A percentile compares a stretch with the other conserved stretches of the same genome.
Evolutionary conservation across 495 filamentous ascomycete genomes (phyloP).

Genomic region (Pyrenopolyporus hunteri): DNA sequence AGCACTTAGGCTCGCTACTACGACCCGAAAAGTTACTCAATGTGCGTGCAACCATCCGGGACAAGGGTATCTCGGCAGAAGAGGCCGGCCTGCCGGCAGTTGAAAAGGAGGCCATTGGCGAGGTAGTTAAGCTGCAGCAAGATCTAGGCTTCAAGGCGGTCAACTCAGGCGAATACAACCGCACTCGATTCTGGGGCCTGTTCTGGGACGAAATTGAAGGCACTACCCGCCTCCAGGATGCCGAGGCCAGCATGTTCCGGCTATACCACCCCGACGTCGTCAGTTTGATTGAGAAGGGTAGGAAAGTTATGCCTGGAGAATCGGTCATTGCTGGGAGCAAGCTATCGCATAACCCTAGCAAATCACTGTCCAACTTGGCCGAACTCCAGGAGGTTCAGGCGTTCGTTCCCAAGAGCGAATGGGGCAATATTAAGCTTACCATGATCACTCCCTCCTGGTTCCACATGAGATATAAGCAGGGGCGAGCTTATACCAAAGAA

Average conservation of each 20-base stretch:
- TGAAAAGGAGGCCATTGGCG: conserved; percentile 70
- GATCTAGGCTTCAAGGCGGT: conserved; percentile 71
- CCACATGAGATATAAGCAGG: conserved; percentile 74
- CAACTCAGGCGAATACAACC: conserved; percentile 74
- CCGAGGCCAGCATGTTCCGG: conserved; percentile 71
- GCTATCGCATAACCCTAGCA: conserved; percentile 69
- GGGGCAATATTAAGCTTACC: conserved; percentile 73
- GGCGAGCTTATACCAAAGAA: conserved; percentile 67
- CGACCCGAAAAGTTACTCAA: conserved; percentile 71
- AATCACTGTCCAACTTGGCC: conserved; percentile 69
- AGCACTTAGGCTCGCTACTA: conserved; percentile 83
- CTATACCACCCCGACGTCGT: conserved; percentile 81
- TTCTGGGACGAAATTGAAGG: conserved; percentile 80
- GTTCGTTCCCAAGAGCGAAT: conserved; percentile 62
- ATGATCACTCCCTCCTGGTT: conserved; percentile 75
- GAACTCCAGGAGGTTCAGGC: conserved; percentile 71
- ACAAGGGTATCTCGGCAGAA: conserved; percentile 62
- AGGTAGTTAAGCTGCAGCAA: conserved; percentile 68
- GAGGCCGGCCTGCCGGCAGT: conserved; percentile 55
- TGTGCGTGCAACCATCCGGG: conserved; percentile 62
- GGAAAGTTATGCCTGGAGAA: conserved; percentile 75
- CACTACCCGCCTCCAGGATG: conserved; percentile 64
- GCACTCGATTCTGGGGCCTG: conserved; percentile 67
- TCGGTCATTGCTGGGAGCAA: conserved; percentile 75
- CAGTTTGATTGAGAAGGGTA: conserved; percentile 63